Evolutionary conservation across 495 filamentous ascomycete genomes (phyloP).

Genomic region (Platismatia glauca): DNA sequence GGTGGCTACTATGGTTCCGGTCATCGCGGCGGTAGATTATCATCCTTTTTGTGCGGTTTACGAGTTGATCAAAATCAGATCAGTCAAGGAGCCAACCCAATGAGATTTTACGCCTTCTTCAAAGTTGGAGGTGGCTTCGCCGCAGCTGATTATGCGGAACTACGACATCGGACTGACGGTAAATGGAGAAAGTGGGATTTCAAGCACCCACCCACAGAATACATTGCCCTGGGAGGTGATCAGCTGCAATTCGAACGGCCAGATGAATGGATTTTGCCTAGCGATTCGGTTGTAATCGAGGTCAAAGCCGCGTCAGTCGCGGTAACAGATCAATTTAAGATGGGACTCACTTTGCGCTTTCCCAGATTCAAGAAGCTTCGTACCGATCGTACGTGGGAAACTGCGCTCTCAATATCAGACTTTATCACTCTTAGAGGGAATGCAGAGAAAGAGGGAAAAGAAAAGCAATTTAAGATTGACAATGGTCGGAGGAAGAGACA

Average conservation of each 20-base stretch:
- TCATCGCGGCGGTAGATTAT: conserved; percentile 68
- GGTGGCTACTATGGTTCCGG: conserved; percentile 92
- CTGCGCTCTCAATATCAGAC: conserved; percentile 65
- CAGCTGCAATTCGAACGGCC: conserved; percentile 67
- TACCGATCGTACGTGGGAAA: conserved; percentile 75
- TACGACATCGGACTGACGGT: conserved; percentile 75
- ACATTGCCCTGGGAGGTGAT: conserved; percentile 74
- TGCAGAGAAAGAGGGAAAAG: conserved; percentile 62
- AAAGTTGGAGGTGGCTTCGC: conserved; percentile 93
- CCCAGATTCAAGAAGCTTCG: conserved; percentile 81
- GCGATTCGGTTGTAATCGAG: conserved; percentile 75
- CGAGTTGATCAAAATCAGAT: conserved; percentile 63
- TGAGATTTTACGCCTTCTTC: conserved; percentile 85
- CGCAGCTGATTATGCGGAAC: conserved; percentile 71
- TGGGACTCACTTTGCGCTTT: conserved; percentile 74
- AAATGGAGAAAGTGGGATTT: conserved; percentile 86
- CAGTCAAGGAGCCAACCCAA: conserved; percentile 43
- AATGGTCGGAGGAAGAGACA: conserved; percentile 52
- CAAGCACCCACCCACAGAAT: conserved; percentile 67
- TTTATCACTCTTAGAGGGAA: conserved; percentile 64
- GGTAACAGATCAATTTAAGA: conserved; percentile 66
- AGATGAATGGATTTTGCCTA: conserved; percentile 89
- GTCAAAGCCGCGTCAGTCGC: conserved; percentile 84
- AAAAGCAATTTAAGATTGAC: conserved; percentile 78
- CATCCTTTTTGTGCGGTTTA: conserved; percentile 82